Base-by-base conservation (phyloP, 805 yeast species). In the Saccharomycopsis lassenensis region DNA sequence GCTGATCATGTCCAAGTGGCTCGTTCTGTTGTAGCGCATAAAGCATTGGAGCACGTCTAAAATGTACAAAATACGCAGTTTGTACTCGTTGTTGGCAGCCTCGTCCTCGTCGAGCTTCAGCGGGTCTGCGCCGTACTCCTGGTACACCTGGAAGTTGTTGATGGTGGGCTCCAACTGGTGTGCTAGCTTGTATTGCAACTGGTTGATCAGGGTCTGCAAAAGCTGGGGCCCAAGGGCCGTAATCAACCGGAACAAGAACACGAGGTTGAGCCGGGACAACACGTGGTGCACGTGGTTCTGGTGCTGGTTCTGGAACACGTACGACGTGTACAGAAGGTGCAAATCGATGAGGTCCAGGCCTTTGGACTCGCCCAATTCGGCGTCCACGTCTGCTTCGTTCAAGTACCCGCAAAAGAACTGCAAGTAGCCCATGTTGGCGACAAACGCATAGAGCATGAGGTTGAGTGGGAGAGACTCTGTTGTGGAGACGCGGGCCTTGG, bases 171-270 rank as follows among this genome's bases (percentile, higher is more conserved):
- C 36, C 34, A 49, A 52, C 36, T 63, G 68, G 39, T 61, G 69
- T 24, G 64, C 59, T 28, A 63, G 45, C 44, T 63, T 63, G 64
- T 65, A 63, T 36, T 55, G 54, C 48, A 52, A 53, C 38, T 62
- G 67, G 34, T 63, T 54, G 4, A 57, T 52, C 12, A 35, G 27
- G 10, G 36, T 34, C 17, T 48, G 43, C 23, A 41, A 48, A 5
- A 47, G 19, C 4, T 41, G 17, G 11, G 31, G n/a, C n/a, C 22
- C 18, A 14, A 20, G 18, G 10, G 28, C 14, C 10, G 18, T 35
- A 8, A 61, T 46, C 11, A 61, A 33, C 36, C 52, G 54, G 25
- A 57, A 45, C 28, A 60, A 41, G 3, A 55, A 41, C 14, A 49
- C 36, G 8, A 63, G 46, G 3, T 55, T 45, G 7, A 61, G 33